Conservation (phyloP, 2,329 filamentous ascomycete genomes). For the Botrytis cinerea region DNA sequence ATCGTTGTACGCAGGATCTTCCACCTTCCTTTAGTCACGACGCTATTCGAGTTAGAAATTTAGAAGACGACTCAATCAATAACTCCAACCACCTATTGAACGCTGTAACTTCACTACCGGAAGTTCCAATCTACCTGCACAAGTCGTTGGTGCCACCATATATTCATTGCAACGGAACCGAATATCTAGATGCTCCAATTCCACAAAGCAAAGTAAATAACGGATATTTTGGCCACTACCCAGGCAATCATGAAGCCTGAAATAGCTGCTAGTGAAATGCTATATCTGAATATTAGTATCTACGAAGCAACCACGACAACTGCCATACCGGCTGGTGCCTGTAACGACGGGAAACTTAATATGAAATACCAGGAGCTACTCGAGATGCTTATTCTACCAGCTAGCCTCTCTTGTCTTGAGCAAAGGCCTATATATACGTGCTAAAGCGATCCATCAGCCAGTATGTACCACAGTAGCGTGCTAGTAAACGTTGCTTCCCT, state of each 20-base stretch:
- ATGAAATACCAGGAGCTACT: neutral
- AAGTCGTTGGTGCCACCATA: neutral
- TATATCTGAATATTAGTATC: neutral
- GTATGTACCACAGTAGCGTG: neutral
- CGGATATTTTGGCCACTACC: neutral
- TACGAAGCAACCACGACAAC: neutral
- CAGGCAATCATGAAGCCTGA: neutral
- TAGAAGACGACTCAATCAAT: neutral
- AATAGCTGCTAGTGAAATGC: neutral
- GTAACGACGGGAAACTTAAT: fast-evolving
- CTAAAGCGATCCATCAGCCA: neutral
- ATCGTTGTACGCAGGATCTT: neutral
- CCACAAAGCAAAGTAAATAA: neutral
- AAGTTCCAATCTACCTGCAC: neutral
- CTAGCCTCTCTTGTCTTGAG: fast-evolving
- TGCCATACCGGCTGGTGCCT: neutral
- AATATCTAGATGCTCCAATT: neutral
- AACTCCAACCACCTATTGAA: too few species aligned
- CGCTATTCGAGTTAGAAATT: neutral
- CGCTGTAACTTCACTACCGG: fast-evolving
- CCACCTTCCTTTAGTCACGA: neutral
- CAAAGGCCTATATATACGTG: fast-evolving
- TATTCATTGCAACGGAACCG: neutral
- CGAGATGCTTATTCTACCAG: neutral
- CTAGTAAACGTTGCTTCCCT: neutral